These are phyloP conservation scores for Maudiozyma barnettii DNA, from an alignment of 805 yeast genomes.

Conservation along the genomic window DNA sequence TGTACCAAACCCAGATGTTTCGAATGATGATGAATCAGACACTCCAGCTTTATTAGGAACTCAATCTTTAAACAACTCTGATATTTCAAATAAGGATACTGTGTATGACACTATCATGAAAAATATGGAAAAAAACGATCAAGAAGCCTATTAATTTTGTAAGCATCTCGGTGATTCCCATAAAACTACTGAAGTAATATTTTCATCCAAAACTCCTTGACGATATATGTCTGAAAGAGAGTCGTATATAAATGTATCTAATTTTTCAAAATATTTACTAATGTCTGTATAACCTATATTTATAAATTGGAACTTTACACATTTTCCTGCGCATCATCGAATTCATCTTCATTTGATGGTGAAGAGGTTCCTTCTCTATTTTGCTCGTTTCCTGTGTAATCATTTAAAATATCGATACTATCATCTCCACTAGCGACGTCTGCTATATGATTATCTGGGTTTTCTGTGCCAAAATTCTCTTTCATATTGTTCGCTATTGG, in stretches of 20 bases:
- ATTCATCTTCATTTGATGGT: conserved; percentile 7
- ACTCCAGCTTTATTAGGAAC: too few relatives aligned
- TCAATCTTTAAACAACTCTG: too few relatives aligned
- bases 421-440: not conserved
- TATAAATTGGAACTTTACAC: not conserved
- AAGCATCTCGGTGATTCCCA: too few relatives aligned
- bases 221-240: too few relatives aligned
- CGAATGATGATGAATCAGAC: too few relatives aligned
- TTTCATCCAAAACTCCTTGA: too few relatives aligned
- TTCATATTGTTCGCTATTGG: not conserved
- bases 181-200: too few relatives aligned
- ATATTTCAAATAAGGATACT: too few relatives aligned
- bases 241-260: not conserved
- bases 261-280: not conserved
- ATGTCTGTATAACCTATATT: not conserved
- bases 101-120: too few relatives aligned
- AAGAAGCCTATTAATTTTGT: not conserved
- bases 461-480: not conserved
- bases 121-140: too few relatives aligned
- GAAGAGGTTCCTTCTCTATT: not conserved
- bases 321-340: conserved; percentile 15
- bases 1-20: too few relatives aligned
- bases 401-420: conserved; percentile 6
- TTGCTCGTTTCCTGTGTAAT: conserved; percentile 3
- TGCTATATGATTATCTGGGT: not conserved